phyloP scores from a whole-genome alignment of 2,329 filamentous ascomycete species.

The Dendryphion nanum region DNA sequence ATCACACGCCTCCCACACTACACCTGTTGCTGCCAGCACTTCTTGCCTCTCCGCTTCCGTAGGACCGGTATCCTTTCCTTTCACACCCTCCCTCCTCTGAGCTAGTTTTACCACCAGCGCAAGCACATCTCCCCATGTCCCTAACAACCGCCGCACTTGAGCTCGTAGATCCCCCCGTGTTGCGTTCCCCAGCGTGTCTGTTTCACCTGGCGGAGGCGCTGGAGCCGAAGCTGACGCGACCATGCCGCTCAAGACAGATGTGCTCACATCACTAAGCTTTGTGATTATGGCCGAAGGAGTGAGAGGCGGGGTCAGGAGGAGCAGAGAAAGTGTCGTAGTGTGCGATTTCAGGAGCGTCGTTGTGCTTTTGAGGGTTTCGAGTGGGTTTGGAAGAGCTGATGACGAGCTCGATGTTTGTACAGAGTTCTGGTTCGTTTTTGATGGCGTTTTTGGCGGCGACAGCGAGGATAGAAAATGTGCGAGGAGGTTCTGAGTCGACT shows the following conservation, averaged over 20 bases:
- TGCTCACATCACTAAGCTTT: slow-evolving; percentile 70
- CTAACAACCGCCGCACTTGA: slow-evolving; percentile 59
- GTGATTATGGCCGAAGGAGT: slow-evolving; percentile 72
- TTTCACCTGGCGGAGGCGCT: slow-evolving; percentile 11
- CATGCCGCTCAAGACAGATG: slow-evolving; percentile 70
- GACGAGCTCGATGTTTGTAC: slow-evolving; percentile 7
- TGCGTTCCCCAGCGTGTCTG: slow-evolving; percentile 34
- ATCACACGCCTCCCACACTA: slow-evolving; percentile 84
- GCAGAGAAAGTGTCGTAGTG: slow-evolving; percentile 80
- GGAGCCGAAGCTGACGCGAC: slow-evolving; percentile 53
- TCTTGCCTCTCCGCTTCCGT: slow-evolving; percentile 37
- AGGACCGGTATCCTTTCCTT: slow-evolving; percentile 15
- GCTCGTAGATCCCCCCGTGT: slow-evolving; percentile 64
- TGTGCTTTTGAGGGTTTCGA: slow-evolving; percentile 70
- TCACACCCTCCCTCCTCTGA: slow-evolving; percentile 42
- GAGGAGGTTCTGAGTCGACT: slow-evolving; percentile 36
- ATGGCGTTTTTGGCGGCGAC: slow-evolving; percentile 12
- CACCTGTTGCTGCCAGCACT: slow-evolving; percentile 65
- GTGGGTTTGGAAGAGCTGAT: slow-evolving; percentile 41
- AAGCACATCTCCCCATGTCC: slow-evolving; percentile 62
- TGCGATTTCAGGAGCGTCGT: slow-evolving; percentile 76
- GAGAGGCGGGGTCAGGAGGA: slow-evolving; percentile 84
- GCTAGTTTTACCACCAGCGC: slow-evolving; percentile 60
- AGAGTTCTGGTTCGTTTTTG: slow-evolving; percentile 1
- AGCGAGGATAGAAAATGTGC: slow-evolving; percentile 35